Conservation (phyloP, 305 asterid species). For the Fraxinus baroniana region DNA sequence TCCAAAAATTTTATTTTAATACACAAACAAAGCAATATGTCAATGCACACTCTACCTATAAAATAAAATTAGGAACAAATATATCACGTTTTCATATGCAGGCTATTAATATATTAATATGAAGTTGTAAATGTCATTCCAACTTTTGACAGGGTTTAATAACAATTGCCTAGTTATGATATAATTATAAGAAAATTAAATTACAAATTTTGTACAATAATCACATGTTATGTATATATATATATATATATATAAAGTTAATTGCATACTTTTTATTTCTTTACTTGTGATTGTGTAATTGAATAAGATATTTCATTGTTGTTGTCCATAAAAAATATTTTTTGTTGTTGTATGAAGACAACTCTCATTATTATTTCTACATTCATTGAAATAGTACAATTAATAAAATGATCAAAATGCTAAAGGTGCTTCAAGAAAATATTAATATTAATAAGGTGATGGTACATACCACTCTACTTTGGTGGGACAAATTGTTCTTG, state of each 20-base stretch:
- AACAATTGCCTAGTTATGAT: not conserved
- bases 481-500: not conserved
- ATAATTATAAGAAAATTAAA: not conserved
- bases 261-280: too few relatives aligned
- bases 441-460: not conserved
- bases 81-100: not conserved
- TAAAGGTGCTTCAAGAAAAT: not conserved
- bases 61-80: not conserved
- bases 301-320: not conserved
- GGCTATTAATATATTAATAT: not conserved
- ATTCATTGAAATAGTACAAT: not conserved
- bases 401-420: not conserved
- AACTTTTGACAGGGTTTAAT: not conserved
- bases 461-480: not conserved
- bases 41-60: not conserved
- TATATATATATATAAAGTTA: not conserved
- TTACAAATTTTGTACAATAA: not conserved
- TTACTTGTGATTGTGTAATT: not conserved
- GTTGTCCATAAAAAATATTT: not conserved
- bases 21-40: not conserved
- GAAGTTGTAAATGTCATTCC: not conserved
- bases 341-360: not conserved
- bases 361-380: not conserved
- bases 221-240: too few relatives aligned
- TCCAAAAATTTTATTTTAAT: not conserved